Percentiles rank a stretch among this genome's conserved stretches.
Conservation (phyloP, 163 green algal species). For the Scenedesmus sp. region DNA sequence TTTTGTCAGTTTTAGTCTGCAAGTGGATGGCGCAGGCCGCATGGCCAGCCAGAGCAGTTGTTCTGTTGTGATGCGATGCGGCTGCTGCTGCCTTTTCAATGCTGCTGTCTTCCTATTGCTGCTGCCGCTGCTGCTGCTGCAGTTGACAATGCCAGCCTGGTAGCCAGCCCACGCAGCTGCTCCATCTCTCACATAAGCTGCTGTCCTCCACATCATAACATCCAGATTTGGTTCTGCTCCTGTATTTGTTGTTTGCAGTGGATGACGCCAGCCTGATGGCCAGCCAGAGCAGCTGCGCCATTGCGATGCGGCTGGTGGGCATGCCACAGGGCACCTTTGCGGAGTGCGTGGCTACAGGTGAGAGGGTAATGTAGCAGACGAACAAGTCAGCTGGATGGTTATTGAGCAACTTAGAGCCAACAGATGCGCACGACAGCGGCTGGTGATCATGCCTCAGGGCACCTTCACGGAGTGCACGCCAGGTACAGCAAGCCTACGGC, state of each 20-base stretch:
- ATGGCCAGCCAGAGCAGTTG: neutral
- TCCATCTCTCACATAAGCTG: no score
- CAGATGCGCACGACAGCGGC: no score
- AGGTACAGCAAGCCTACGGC: no score
- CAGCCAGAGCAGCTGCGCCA: constrained; percentile 28
- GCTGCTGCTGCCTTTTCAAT: neutral
- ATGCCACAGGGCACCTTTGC: constrained; percentile 28
- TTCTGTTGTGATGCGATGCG: neutral
- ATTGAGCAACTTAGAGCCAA: no score
- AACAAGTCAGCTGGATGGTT: no score
- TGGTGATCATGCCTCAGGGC: no score
- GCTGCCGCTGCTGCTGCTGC: constrained; percentile 9
- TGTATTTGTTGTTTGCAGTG: constrained; percentile 28
- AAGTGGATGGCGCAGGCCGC: neutral
- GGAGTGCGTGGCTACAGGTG: constrained; percentile 34
- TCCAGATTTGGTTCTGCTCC: neutral
- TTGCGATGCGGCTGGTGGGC: constrained; percentile 41
- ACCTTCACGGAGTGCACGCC: no score
- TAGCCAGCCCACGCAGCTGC: no score
- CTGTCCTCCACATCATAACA: neutral
- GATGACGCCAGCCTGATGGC: constrained; percentile 24
- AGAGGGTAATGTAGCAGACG: neutral
- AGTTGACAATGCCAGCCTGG: neutral
- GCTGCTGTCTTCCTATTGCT: neutral
- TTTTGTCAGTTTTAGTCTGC: neutral